Conservation (phyloP, 2,329 filamentous ascomycete species). For the Aspergillus sp. region DNA sequence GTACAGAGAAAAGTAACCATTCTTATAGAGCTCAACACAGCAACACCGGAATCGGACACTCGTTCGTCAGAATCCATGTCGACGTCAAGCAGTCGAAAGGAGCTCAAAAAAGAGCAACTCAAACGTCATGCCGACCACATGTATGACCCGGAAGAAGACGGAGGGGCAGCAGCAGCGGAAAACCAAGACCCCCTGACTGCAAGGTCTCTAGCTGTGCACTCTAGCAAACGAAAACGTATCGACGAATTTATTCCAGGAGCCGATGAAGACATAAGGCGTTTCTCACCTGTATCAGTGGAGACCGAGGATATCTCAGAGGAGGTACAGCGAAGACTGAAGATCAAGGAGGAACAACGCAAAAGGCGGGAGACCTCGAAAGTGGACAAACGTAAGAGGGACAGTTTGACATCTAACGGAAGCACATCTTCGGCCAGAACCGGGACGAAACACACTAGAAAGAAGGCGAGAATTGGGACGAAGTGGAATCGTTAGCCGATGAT, state of each 20-base stretch:
- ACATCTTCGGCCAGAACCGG: slow-evolving; percentile 13
- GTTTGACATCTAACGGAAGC: slow-evolving; percentile 33
- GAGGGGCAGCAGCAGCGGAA: background rate
- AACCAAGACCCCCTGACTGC: background rate
- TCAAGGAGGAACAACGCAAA: slow-evolving; percentile 44
- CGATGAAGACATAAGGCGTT: slow-evolving; percentile 28
- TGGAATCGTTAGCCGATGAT: background rate
- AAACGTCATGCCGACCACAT: background rate
- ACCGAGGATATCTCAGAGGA: slow-evolving; percentile 50
- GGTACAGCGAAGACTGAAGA: slow-evolving; percentile 46
- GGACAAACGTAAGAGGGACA: slow-evolving; percentile 42
- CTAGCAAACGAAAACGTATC: slow-evolving; percentile 26
- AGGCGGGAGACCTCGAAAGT: slow-evolving; percentile 31
- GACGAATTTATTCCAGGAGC: slow-evolving; percentile 21
- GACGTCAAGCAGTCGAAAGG: background rate
- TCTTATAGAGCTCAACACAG: background rate
- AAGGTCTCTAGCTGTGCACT: background rate
- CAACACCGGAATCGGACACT: background rate
- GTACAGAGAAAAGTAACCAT: background rate
- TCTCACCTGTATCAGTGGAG: slow-evolving; percentile 31
- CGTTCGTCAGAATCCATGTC: background rate
- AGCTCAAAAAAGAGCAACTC: background rate
- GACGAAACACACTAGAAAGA: slow-evolving; percentile 26
- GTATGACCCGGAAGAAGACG: slow-evolving; percentile 1
- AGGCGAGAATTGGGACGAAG: slow-evolving; percentile 11